Base-by-base conservation (phyloP, 2,329 filamentous ascomycete genomes). In the Metarhizium guizhouense region DNA sequence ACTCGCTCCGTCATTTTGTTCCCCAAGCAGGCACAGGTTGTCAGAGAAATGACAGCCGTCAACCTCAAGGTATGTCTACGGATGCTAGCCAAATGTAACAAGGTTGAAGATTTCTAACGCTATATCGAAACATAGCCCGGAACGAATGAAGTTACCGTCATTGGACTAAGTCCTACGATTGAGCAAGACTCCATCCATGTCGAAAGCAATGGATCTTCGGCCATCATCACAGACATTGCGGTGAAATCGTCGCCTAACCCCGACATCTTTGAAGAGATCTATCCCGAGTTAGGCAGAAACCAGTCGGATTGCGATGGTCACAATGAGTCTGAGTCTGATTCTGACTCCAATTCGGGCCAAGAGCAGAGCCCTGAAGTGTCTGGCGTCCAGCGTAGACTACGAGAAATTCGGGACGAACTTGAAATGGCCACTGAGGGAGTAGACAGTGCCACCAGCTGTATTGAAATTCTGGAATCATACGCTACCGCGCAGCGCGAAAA, bases 1-100 rank as follows among this genome's bases (percentile, higher is more conserved):
- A 86, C 85, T 40, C 79, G 80, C 52, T 79, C 78, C 0, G 83
- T 88, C n/a, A 83, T 79, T 0, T 74, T 88, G 43, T 86, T 85
- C 57, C 84, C 84, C 0, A 73, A 74, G 2, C 73, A 79, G 59
- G 85, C 84, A 1, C 83, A 84, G 50, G 68, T 87, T 32, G 74
- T 79, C 10, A 77, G 84, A 32, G 80, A 85, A 52, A 77, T 87
- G 64, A 78, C 77, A 56, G 70, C 79, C 59, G 70, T 86, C 16
- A 30, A 54, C 40, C 62, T 70, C 40, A 64, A 65, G 57, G 66
- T 68, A 56, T 43, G 59, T 38, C 25, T 25, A 25, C 25, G 25
- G 25, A 25, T 25, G 1, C 25, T 25, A 25, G 4, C 25, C 25
- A 25, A 25, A 25, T 25, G 3, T 25, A 25, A 25, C 25, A 3